Evolutionary conservation across 2,329 filamentous ascomycete species (phyloP), one percentile per base, ranked within the genome.

Genomic region (Simplicillium aogashimaense): DNA sequence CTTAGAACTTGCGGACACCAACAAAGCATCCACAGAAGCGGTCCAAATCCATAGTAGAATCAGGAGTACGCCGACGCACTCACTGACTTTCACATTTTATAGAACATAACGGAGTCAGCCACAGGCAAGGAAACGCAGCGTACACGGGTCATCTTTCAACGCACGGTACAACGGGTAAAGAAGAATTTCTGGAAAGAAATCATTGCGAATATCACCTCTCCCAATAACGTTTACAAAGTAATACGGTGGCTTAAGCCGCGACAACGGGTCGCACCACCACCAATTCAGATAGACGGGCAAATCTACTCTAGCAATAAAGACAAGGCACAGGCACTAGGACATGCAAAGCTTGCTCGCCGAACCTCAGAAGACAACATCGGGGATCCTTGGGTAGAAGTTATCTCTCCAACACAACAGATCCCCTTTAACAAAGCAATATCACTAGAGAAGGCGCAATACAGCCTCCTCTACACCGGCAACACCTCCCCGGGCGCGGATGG

Each of bases 401-500:
- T 34, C 17, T 38, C 33, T 8, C 29, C 18, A 40, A 38, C 8
- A 37, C 13, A 18, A 7, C 15, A 13, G n/a, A 49, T 50, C 16
- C 43, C 40, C 8, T 50, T 47, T 14, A 20, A 40, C 5, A 20
- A 35, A 5, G 39, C 43, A 37, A 41, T 49, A 35, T 40, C 43
- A 7, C 38, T 41, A 4, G 47, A 45, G 14, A 48, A 51, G 35
- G 45, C 36, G 18, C 34, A 41, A 14, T 37, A 39, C 6, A 48
- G 45, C n/a, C 43, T 43, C 5, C 40, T 48, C 25, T 18, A 34
- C 3, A 46, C 46, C 3, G 45, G 48, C 3, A 52, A 48, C 31
- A 51, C 43, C 15, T 48, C 47, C 3, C 50, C 45, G 17, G 46
- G 47, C 25, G 37, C 40, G 7, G 48, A 53, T 30, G 43, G 45